Conservation (phyloP, 2,329 filamentous ascomycete genomes). For the Ciborinia camelliae region DNA sequence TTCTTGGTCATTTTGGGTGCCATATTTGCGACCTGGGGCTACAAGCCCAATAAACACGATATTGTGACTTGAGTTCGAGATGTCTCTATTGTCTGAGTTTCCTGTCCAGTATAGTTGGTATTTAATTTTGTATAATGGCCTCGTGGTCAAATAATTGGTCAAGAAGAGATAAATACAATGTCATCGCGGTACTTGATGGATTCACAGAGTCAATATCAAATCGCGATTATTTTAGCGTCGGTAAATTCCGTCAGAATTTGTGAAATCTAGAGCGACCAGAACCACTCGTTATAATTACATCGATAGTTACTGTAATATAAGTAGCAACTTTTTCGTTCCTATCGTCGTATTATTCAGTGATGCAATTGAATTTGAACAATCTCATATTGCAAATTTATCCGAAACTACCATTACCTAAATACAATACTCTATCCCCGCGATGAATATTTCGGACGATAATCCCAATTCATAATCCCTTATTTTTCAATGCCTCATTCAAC, state of each 20-base stretch:
- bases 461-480: conserved; percentile 7
- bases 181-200: not conserved
- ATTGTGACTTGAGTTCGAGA: not conserved
- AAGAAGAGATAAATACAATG: not conserved
- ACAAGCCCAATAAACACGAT: conserved; percentile 20
- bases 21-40: conserved; percentile 47
- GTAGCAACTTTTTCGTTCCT: not conserved
- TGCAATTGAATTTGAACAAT: conserved; percentile 10
- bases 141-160: not conserved
- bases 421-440: conserved; percentile 13
- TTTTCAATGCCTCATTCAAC: conserved; percentile 43
- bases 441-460: conserved; percentile 11
- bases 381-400: conserved; percentile 20
- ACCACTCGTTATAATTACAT: not conserved
- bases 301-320: too few relatives aligned
- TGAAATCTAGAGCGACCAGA: conserved; percentile 1
- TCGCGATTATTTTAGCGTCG: conserved; percentile 29
- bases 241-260: conserved; percentile 19
- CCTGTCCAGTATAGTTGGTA: not conserved
- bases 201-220: conserved; percentile 23
- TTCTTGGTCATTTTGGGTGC: conserved; percentile 85
- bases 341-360: conserved; percentile 8
- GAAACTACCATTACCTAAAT: too few relatives aligned
- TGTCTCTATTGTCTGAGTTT: not conserved
- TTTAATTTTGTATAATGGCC: not conserved